phyloP scores from a whole-genome alignment of 495 filamentous ascomycete species.

The Podospora fimiseda region DNA sequence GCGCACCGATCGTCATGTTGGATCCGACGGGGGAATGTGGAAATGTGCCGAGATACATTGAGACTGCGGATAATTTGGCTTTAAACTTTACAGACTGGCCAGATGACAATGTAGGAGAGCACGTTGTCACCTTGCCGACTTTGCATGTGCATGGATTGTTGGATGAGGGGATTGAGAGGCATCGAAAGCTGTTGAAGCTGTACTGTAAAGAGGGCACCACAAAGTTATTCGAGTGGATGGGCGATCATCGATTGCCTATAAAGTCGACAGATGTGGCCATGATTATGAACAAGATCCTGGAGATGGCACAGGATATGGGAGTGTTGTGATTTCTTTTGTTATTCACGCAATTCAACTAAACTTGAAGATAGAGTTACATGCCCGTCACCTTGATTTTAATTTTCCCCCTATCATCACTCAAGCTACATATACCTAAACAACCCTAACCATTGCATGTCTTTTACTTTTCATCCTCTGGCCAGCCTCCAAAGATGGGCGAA shows the following conservation, averaged over 20 bases:
- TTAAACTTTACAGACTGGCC: background rate
- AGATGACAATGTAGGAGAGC: background rate
- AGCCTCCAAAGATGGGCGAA: too few species aligned
- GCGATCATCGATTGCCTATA: conserved; percentile 53
- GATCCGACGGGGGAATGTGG: conserved; percentile 19
- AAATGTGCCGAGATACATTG: conserved; percentile 1
- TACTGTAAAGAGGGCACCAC: conserved; percentile 43
- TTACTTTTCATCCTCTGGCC: too few species aligned
- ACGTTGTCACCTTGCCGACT: conserved; percentile 38
- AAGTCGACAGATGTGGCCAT: conserved; percentile 47
- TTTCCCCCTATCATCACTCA: too few species aligned
- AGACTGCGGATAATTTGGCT: background rate
- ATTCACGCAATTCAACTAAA: too few species aligned
- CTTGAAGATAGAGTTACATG: too few species aligned
- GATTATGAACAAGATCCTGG: conserved; percentile 41
- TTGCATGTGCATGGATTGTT: conserved; percentile 57
- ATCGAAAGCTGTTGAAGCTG: conserved; percentile 41
- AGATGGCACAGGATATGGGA: conserved; percentile 29
- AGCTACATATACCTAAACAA: too few species aligned
- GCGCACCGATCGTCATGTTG: conserved; percentile 47
- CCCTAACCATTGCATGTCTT: too few species aligned
- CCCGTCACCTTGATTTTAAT: too few species aligned
- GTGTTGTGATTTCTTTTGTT: background rate
- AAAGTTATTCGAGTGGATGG: conserved; percentile 55
- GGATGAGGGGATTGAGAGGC: conserved; percentile 49